These are phyloP conservation scores for Boechera divaricarpa DNA, from an alignment of 345 rosid species.

Conservation along the genomic window DNA sequence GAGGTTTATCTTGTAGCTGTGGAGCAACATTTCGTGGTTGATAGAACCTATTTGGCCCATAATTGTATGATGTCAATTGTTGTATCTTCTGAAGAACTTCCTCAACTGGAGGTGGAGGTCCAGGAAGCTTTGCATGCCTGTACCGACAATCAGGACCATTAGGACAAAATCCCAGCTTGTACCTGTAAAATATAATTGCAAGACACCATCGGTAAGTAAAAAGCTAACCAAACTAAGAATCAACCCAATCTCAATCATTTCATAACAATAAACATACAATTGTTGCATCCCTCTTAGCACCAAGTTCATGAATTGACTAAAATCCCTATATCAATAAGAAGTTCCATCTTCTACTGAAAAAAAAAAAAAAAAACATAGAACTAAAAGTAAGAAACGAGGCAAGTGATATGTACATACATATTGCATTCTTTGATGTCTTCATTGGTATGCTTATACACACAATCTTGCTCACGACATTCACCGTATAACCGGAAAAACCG, in stretches of 20 bases:
- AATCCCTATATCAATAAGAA: constrained; percentile 1
- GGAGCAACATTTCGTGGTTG: constrained; percentile 68
- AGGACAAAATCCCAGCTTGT: constrained; percentile 98
- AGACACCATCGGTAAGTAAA: not conserved
- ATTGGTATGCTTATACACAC: constrained; percentile 94
- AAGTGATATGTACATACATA: constrained; percentile 59
- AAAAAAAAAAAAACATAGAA: no score
- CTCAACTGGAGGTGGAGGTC: constrained; percentile 95
- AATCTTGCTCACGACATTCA: constrained; percentile 98
- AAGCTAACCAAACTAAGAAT: constrained; percentile 1
- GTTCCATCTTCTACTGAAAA: not conserved
- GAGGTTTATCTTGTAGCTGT: constrained; percentile 71
- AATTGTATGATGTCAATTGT: constrained; percentile 69
- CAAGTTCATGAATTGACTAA: not conserved
- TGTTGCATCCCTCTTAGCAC: not conserved
- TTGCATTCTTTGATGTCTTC: constrained; percentile 99
- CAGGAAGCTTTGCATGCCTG: constrained; percentile 91
- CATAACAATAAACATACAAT: not conserved
- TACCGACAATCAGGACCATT: constrained; percentile 97
- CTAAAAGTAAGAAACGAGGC: not conserved
- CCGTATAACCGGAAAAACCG: constrained; percentile 85
- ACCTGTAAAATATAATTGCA: constrained; percentile 57
- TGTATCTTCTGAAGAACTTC: constrained; percentile 98
- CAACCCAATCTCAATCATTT: constrained; percentile 5
- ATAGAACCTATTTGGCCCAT: constrained; percentile 71